phyloP scores from a whole-genome alignment of 2,329 filamentous ascomycete species.

The Davidsoniella virescens region DNA sequence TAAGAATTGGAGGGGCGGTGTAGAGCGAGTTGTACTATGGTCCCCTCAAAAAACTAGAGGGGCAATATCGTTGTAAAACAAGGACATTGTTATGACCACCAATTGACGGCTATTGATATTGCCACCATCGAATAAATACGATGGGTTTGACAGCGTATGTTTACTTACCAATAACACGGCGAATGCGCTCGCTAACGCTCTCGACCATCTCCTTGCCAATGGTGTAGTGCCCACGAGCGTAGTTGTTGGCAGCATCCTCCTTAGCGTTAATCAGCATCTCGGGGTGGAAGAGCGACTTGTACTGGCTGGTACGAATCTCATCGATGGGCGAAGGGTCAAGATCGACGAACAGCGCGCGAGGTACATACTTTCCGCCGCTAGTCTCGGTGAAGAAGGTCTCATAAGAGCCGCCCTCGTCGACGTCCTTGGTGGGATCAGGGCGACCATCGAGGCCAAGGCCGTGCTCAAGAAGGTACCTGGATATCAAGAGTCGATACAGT shows the following conservation, averaged over 20 bases:
- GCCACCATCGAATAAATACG: neutral
- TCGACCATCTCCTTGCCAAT: slow-evolving; percentile 64
- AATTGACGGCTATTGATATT: neutral
- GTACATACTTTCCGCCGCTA: slow-evolving; percentile 54
- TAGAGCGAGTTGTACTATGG: neutral
- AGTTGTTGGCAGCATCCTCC: slow-evolving; percentile 66
- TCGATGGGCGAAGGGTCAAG: slow-evolving; percentile 58
- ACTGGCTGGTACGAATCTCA: slow-evolving; percentile 52
- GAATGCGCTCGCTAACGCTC: slow-evolving; percentile 51
- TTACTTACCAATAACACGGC: slow-evolving; percentile 47
- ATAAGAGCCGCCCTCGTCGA: slow-evolving; percentile 46
- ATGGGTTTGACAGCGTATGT: neutral
- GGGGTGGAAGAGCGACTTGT: slow-evolving; percentile 56
- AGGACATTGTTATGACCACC: neutral
- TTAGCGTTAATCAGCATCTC: slow-evolving; percentile 58
- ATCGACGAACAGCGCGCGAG: slow-evolving; percentile 56
- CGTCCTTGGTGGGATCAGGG: slow-evolving; percentile 44
- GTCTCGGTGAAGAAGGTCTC: slow-evolving; percentile 64
- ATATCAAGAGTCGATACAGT: neutral
- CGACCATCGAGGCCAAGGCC: slow-evolving; percentile 50
- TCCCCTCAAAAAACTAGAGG: neutral
- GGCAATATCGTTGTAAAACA: neutral
- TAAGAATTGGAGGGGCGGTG: slow-evolving; percentile 2
- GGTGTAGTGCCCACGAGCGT: slow-evolving; percentile 60
- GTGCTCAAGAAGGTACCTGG: slow-evolving; percentile 56